A percentile compares a stretch with the other conserved stretches of the same genome.
phyloP scores from a whole-genome alignment of 768 basidiomycete genomes.

The Cubamyces sp. region DNA sequence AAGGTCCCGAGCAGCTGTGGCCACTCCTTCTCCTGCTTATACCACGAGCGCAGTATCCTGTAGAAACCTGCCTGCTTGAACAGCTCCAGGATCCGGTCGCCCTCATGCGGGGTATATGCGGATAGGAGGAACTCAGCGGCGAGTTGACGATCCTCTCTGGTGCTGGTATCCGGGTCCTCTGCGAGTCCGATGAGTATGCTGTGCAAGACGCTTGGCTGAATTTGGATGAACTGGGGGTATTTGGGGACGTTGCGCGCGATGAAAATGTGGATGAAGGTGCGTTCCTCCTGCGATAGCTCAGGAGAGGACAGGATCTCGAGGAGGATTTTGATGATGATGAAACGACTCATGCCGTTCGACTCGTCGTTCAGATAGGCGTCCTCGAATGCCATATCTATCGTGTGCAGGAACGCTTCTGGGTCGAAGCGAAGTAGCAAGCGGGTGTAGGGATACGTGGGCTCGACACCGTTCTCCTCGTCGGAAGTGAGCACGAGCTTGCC shows the following conservation, averaged over 20 bases:
- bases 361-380: constrained; percentile 88
- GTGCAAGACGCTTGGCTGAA: constrained; percentile 71
- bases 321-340: constrained; percentile 81
- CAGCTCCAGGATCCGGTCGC: constrained; percentile 62
- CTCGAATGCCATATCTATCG: constrained; percentile 94
- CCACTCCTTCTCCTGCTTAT: constrained; percentile 80
- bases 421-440: constrained; percentile 85
- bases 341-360: constrained; percentile 65
- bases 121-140: constrained; percentile 95
- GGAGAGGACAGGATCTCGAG: constrained; percentile 72
- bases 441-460: constrained; percentile 90
- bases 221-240: constrained; percentile 84
- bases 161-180: constrained; percentile 71
- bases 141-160: constrained; percentile 91
- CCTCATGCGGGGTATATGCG: constrained; percentile 83
- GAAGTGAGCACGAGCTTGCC: constrained; percentile 77
- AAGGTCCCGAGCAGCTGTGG: constrained; percentile 71
- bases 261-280: constrained; percentile 92
- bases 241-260: constrained; percentile 96
- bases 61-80: constrained; percentile 89
- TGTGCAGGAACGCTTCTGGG: constrained; percentile 91
- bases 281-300: constrained; percentile 60
- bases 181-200: constrained; percentile 79
- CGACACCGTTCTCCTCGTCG: constrained; percentile 71
- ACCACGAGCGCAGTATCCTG: constrained; percentile 83